A percentile compares a stretch with the other conserved stretches of the same genome.
Conservation (phyloP, 164 flowering plant species). For the Sextonia rubra region DNA sequence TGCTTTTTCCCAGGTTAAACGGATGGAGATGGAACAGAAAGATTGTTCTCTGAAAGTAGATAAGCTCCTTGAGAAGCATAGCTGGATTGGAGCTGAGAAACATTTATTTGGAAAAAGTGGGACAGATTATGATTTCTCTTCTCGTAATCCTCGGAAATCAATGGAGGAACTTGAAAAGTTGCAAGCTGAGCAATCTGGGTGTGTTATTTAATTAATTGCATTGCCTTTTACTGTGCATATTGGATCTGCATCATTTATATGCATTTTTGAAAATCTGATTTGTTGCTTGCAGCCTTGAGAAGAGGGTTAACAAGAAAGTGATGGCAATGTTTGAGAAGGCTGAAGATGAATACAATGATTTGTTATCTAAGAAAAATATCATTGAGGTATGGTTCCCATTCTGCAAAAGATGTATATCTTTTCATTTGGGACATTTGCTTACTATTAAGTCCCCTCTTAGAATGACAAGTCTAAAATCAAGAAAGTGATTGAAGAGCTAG, state of each 20-base stretch:
- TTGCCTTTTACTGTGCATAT: not conserved
- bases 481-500: slow-evolving; percentile 93
- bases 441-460: slow-evolving; percentile 28
- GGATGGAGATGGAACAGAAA: slow-evolving; percentile 90
- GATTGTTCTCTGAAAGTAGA: slow-evolving; percentile 87
- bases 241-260: not conserved
- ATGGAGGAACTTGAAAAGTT: slow-evolving; percentile 71
- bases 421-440: not conserved
- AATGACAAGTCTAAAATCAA: slow-evolving; percentile 94
- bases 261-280: not conserved
- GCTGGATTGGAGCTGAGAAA: slow-evolving; percentile 90
- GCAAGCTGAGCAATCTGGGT: slow-evolving; percentile 90
- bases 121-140: slow-evolving; percentile 86
- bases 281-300: slow-evolving; percentile 66
- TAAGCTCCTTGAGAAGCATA: slow-evolving; percentile 77
- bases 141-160: slow-evolving; percentile 71
- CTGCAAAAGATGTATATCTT: not conserved
- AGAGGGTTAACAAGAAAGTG: slow-evolving; percentile 96
- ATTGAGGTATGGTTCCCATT: slow-evolving; percentile 61
- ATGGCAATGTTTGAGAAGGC: slow-evolving; percentile 99
- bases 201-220: not conserved
- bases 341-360: slow-evolving; percentile 89
- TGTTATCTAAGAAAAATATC: slow-evolving; percentile 86
- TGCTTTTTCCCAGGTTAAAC: slow-evolving; percentile 52
- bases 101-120: slow-evolving; percentile 90